Evolutionary conservation across 208 protist species (phyloP).

Genomic region (Naegleria lovaniensis): DNA sequence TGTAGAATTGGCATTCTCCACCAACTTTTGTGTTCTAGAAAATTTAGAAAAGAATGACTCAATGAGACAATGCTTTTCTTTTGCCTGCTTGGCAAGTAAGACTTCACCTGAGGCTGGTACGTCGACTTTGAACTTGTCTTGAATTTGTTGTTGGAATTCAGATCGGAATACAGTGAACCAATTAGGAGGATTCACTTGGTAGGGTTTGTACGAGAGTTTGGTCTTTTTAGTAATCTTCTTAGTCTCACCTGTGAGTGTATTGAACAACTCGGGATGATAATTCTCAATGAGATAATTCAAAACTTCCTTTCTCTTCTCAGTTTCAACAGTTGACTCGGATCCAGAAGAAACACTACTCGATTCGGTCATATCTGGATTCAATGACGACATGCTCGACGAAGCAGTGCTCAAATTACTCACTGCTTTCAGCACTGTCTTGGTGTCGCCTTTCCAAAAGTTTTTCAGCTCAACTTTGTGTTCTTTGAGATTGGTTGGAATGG

Average conservation of each 20-base stretch:
- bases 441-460: neutral
- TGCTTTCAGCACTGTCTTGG: neutral
- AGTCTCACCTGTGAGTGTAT: neutral
- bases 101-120: neutral
- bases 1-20: neutral
- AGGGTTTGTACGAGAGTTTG: neutral
- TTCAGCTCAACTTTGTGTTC: neutral
- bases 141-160: neutral
- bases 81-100: neutral
- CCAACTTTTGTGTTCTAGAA: neutral
- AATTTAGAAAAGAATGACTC: neutral
- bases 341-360: neutral
- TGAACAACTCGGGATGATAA: neutral
- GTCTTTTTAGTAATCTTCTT: neutral
- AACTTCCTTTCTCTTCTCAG: neutral
- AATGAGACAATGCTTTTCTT: neutral
- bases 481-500: neutral
- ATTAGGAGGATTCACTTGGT: neutral
- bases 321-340: neutral
- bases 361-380: neutral
- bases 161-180: neutral
- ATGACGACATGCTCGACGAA: neutral
- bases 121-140: neutral
- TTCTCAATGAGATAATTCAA: neutral
- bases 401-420: neutral